These are phyloP conservation scores for Fusarium sp. DNA, from an alignment of 2,329 filamentous ascomycete genomes.

Conservation along the genomic window DNA sequence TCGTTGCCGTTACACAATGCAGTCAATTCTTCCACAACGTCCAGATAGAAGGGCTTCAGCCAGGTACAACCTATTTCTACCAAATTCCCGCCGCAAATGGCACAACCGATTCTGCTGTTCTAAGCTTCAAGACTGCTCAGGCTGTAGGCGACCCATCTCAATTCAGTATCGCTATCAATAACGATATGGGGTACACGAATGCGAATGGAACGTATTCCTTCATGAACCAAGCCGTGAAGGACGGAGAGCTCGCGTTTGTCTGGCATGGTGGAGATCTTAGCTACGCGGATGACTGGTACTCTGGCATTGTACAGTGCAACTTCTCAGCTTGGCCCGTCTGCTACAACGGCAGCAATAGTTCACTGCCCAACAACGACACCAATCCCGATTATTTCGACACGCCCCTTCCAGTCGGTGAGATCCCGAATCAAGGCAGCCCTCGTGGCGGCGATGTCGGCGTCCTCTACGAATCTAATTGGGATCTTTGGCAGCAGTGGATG, in stretches of 20 bases:
- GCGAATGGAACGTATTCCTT: background rate
- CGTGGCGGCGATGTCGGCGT: background rate
- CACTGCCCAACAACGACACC: background rate
- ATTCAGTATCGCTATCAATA: background rate
- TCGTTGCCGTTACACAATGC: background rate
- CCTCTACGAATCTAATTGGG: constrained; percentile 4
- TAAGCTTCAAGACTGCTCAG: background rate
- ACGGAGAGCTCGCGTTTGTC: background rate
- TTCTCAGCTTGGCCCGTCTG: background rate
- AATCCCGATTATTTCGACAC: background rate
- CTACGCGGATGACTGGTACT: constrained; percentile 7
- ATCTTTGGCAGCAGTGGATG: constrained; percentile 13
- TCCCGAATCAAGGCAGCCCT: background rate
- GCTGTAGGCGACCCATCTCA: background rate
- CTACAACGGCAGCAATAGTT: background rate
- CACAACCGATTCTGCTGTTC: background rate
- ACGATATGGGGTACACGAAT: background rate
- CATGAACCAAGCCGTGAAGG: background rate
- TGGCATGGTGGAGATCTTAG: constrained; percentile 5
- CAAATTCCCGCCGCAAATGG: background rate
- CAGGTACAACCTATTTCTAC: background rate
- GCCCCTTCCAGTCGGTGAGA: background rate
- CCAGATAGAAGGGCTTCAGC: background rate
- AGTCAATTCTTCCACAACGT: constrained; percentile 1
- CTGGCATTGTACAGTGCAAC: background rate